phyloP scores from a whole-genome alignment of 768 basidiomycete species.

The Suillus tomentosus region DNA sequence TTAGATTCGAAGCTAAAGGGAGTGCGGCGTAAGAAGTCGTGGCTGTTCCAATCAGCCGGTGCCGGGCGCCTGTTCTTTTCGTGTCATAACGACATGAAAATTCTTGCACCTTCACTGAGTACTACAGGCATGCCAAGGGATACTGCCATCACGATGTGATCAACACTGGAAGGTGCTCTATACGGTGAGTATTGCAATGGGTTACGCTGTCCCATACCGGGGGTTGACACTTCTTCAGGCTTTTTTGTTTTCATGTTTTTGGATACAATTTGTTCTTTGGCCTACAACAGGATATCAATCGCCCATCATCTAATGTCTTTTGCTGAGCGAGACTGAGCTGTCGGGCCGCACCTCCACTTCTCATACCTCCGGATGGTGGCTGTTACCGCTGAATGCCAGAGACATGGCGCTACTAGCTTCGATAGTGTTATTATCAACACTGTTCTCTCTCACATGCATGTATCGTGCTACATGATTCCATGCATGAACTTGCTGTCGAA shows the following conservation, averaged over 20 bases:
- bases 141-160: background rate
- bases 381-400: no score
- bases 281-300: background rate
- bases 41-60: background rate
- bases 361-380: no score
- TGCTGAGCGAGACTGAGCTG: no score
- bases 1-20: background rate
- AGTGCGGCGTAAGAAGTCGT: background rate
- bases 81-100: no score
- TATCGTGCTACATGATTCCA: no score
- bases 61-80: background rate
- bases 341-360: no score
- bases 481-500: no score
- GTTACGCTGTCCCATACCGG: background rate
- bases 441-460: no score
- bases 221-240: background rate
- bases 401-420: no score
- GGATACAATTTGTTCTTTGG: background rate
- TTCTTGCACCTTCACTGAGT: background rate
- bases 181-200: background rate
- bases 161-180: background rate
- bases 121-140: background rate
- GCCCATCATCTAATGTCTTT: background rate
- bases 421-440: no score
- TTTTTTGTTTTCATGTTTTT: background rate